phyloP scores from a whole-genome alignment of 345 rosid species.

The Draba incana region DNA sequence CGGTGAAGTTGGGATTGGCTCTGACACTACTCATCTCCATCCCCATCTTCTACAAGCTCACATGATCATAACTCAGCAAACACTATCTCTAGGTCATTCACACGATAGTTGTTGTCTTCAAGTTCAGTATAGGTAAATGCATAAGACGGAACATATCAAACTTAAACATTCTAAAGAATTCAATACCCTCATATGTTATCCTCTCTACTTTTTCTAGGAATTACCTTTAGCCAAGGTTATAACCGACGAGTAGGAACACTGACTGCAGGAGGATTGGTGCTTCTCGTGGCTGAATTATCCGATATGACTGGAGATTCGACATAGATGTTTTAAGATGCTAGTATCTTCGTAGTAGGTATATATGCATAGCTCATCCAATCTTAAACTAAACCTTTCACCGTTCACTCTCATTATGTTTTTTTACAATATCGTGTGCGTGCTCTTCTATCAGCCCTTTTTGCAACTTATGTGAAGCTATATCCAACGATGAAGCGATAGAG shows the following conservation, averaged over 20 bases:
- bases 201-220: slow-evolving; percentile 53
- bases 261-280: slow-evolving; percentile 76
- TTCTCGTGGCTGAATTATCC: slow-evolving; percentile 70
- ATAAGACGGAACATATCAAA: slow-evolving; percentile 13
- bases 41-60: slow-evolving; percentile 63
- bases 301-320: slow-evolving; percentile 57
- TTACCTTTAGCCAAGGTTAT: slow-evolving; percentile 85
- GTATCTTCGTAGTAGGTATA: slow-evolving; percentile 72
- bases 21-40: slow-evolving; percentile 64
- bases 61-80: slow-evolving; percentile 54
- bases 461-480: slow-evolving; percentile 69
- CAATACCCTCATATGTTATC: background rate
- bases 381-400: slow-evolving; percentile 11
- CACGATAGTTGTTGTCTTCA: slow-evolving; percentile 78
- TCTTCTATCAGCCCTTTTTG: slow-evolving; percentile 55
- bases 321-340: slow-evolving; percentile 58
- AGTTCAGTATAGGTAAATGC: slow-evolving; percentile 75
- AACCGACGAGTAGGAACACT: slow-evolving; percentile 89
- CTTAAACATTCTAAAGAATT: slow-evolving; percentile 1
- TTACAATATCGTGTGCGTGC: slow-evolving; percentile 19
- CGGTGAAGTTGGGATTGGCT: slow-evolving; percentile 82
- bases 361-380: background rate
- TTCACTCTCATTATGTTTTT: slow-evolving; percentile 8
- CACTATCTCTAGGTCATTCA: slow-evolving; percentile 87
- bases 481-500: slow-evolving; percentile 92